Evolutionary conservation across 192 early-diverging fungal species (phyloP).

Genomic region (Anaeromyces robustus): DNA sequence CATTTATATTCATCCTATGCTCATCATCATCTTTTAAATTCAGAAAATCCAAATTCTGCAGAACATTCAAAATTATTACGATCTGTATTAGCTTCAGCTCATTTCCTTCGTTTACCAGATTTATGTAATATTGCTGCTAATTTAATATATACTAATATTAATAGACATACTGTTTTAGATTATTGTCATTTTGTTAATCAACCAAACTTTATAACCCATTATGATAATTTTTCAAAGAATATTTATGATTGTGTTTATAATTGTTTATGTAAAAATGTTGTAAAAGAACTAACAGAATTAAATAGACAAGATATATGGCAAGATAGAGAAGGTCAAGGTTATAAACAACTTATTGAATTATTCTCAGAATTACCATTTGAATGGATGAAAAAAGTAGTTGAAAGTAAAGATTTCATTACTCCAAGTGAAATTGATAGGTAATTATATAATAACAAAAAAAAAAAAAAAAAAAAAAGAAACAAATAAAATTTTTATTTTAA

Average conservation of each 20-base stretch:
- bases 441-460: neutral
- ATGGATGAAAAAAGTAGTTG: constrained; percentile 42
- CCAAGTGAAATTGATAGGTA: constrained; percentile 42
- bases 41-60: neutral
- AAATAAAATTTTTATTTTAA: too few species aligned
- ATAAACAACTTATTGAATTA: constrained; percentile 22
- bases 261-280: constrained; percentile 29
- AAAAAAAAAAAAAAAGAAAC: too few species aligned
- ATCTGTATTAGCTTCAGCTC: constrained; percentile 24
- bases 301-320: constrained; percentile 21
- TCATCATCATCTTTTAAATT: constrained; percentile 5
- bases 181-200: constrained; percentile 28
- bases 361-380: constrained; percentile 44
- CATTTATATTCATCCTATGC: constrained; percentile 30
- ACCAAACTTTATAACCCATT: constrained; percentile 8
- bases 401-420: constrained; percentile 28
- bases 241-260: constrained; percentile 26
- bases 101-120: constrained; percentile 25
- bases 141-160: constrained; percentile 26
- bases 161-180: constrained; percentile 17
- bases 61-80: constrained; percentile 19
- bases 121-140: constrained; percentile 17
- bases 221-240: constrained; percentile 12
- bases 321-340: constrained; percentile 23
- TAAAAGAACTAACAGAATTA: constrained; percentile 21